Evolutionary conservation across 108 stramenopile species (phyloP), one percentile per base, ranked within the genome.

Genomic region (Hondaea fermentalgiana): DNA sequence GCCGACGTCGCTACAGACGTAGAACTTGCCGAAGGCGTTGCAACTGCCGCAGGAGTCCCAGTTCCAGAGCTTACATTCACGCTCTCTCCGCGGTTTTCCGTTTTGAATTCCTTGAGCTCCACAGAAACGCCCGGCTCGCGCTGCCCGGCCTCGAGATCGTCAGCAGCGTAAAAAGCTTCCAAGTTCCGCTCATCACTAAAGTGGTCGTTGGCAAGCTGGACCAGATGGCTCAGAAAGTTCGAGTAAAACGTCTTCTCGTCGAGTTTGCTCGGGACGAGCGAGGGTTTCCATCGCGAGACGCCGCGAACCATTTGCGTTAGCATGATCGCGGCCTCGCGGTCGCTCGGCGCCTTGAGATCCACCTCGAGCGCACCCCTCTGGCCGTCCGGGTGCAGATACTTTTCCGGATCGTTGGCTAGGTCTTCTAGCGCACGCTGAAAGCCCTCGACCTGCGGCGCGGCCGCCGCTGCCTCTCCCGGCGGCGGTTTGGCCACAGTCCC

Each of bases 131-230:
- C 5, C 12, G 76, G 45, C 6, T 23, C 28, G 35, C 72, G 17
- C 49, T 53, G n/a, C 14, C 76, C 76, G 12, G 45, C 49, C 12
- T 53, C 51, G 10, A 53, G n/a, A 16, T 83, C 76, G 28, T 83
- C 76, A 55, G 45, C 6, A 23, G 76, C 45, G 51, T 83, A 83
- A 53, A 83, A 83, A 12, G 45, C 49, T 23, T 83, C 49, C n/a
- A 83, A 45, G 51, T 83, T 83, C n/a, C 51, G 45, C 76, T 83
- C 76, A 45, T 83, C 76, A 35, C 76, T 83, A 28, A 83, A 83
- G 28, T 83, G 51, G n/a, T 83, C 76, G 45, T 23, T 23, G 25
- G 76, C 76, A 6, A 53, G n/a, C 25, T 47, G 49, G 14, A 53
- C 76, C 1, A 83, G 23, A 45, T 53, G 51, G 51, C 76, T 53